Conservation (phyloP, 495 filamentous ascomycete species). For the Podospora pseudocomata region DNA sequence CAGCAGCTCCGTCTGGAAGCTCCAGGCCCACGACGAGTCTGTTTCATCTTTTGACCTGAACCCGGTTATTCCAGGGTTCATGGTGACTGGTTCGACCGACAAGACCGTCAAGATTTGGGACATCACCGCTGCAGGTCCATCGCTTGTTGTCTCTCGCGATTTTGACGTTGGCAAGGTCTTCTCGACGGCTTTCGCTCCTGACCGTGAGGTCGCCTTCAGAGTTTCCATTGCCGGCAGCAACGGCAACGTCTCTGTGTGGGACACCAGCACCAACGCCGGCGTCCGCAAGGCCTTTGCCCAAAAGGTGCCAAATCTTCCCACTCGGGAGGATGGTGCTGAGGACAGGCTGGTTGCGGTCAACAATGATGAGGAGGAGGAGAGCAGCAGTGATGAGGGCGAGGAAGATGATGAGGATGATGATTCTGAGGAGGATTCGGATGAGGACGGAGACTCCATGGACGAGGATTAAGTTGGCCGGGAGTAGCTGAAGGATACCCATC, state of each 20-base stretch:
- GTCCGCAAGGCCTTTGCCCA: constrained; percentile 84
- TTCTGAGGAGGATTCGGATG: constrained; percentile 55
- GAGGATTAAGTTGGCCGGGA: constrained; percentile 54
- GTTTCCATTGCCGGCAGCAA: constrained; percentile 93
- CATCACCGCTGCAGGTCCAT: constrained; percentile 69
- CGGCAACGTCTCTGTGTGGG: constrained; percentile 90
- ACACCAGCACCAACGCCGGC: constrained; percentile 88
- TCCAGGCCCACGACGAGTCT: constrained; percentile 92
- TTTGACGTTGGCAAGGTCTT: constrained; percentile 94
- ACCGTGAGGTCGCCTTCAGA: constrained; percentile 82
- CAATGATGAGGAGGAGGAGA: constrained; percentile 57
- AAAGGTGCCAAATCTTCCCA: constrained; percentile 49
- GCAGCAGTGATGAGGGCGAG: constrained; percentile 55
- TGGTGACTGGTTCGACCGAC: constrained; percentile 89
- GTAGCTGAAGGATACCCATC: not conserved
- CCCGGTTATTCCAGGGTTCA: constrained; percentile 78
- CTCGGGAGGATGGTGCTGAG: constrained; percentile 56
- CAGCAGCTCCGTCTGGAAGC: constrained; percentile 82
- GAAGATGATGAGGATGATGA: constrained; percentile 53
- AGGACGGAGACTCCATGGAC: constrained; percentile 86
- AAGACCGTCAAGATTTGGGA: constrained; percentile 98
- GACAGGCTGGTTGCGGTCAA: constrained; percentile 74
- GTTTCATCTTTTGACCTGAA: constrained; percentile 97
- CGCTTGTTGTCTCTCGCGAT: constrained; percentile 87
- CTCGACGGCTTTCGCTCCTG: constrained; percentile 82